These are phyloP conservation scores for Wickerhamiella galacta DNA, from an alignment of 805 yeast genomes.

Conservation along the genomic window DNA sequence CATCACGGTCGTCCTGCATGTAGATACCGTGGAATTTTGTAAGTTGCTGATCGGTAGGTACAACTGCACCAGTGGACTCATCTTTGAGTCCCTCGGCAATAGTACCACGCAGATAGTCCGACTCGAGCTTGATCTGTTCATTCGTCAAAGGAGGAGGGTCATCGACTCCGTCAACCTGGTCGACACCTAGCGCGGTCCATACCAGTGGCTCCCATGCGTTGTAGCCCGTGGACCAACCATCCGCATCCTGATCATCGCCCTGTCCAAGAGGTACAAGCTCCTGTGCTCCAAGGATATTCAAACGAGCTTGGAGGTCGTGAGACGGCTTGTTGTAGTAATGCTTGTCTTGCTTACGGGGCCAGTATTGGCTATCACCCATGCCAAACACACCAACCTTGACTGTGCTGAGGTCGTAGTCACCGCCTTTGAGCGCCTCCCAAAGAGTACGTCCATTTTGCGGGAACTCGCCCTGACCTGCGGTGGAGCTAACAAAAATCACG, in stretches of 20 bases:
- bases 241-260: conserved; percentile 97
- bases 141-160: conserved; percentile 89
- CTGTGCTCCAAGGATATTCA: conserved; percentile 56
- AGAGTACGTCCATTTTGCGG: conserved; percentile 66
- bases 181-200: conserved; percentile 85
- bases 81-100: conserved; percentile 75
- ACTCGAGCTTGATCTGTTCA: conserved; percentile 84
- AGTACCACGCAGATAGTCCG: conserved; percentile 82
- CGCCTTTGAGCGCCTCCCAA: conserved; percentile 52
- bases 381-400: conserved; percentile 52
- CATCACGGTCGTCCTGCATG: conserved; percentile 96
- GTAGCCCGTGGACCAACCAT: conserved; percentile 86
- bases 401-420: conserved; percentile 48
- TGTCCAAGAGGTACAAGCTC: conserved; percentile 61
- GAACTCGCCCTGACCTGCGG: conserved; percentile 79
- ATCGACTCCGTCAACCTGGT: conserved; percentile 59
- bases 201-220: conserved; percentile 67
- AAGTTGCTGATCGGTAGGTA: conserved; percentile 80
- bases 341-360: conserved; percentile 95
- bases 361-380: conserved; percentile 69
- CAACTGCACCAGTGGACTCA: conserved; percentile 74
- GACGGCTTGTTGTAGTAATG: conserved; percentile 89
- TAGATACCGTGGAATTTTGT: conserved; percentile 96
- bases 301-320: conserved; percentile 48
- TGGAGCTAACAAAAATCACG: conserved; percentile 51